Conservation (phyloP, 2,329 filamentous ascomycete genomes). For the Sclerotinia nivalis region DNA sequence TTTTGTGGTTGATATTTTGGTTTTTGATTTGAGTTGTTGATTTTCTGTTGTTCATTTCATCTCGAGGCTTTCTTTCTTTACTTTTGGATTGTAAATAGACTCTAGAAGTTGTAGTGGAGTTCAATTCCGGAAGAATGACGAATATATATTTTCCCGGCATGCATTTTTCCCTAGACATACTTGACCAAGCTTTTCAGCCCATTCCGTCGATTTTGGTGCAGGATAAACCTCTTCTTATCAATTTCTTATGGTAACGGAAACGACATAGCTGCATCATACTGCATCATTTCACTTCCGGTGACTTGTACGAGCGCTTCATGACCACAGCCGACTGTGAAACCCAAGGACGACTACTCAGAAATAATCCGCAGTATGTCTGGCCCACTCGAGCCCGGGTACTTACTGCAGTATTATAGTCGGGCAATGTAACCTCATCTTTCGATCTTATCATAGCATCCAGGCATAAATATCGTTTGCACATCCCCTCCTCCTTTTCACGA, state of each 20-base stretch:
- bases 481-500: too few relatives aligned
- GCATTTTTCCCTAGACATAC: background rate
- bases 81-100: background rate
- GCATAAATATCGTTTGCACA: too few relatives aligned
- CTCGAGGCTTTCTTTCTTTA: background rate
- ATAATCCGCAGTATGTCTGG: background rate
- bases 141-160: background rate
- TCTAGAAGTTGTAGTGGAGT: background rate
- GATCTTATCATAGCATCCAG: background rate
- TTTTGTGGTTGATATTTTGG: background rate
- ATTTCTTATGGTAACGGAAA: background rate
- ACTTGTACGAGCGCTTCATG: background rate
- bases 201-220: rapidly evolving
- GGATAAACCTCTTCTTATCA: background rate
- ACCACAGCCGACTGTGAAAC: background rate
- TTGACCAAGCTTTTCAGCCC: background rate
- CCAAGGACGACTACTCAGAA: too few relatives aligned
- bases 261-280: background rate
- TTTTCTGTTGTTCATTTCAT: background rate
- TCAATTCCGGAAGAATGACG: background rate
- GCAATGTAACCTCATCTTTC: background rate
- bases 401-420: background rate
- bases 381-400: background rate
- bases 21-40: background rate
- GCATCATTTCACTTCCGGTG: background rate